phyloP scores from a whole-genome alignment of 305 asterid species.

The Solanum aculeatissimum region DNA sequence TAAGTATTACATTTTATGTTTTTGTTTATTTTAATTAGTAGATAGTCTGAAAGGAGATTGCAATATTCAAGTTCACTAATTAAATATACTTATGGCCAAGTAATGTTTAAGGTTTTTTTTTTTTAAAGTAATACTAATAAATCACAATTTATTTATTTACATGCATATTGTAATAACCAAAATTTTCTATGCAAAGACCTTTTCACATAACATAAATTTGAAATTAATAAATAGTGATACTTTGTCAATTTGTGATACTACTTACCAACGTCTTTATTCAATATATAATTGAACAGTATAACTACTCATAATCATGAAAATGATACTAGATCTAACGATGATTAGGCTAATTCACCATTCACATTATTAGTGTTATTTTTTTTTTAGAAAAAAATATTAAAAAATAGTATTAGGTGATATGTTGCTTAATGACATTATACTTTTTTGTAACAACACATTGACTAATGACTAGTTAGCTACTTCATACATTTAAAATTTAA shows the following conservation, averaged over 20 bases:
- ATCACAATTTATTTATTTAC: background rate
- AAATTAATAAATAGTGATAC: background rate
- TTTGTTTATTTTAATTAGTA: background rate
- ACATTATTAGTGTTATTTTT: background rate
- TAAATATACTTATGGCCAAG: background rate
- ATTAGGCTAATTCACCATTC: background rate
- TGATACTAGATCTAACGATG: background rate
- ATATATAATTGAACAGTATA: background rate
- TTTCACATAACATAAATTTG: background rate
- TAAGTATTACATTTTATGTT: background rate
- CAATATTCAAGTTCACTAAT: background rate
- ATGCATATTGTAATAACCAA: background rate
- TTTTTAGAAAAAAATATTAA: background rate
- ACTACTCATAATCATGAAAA: background rate
- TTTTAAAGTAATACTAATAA: background rate
- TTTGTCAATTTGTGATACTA: background rate
- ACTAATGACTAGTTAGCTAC: background rate
- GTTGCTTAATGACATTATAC: background rate
- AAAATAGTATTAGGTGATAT: background rate
- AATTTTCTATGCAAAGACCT: background rate
- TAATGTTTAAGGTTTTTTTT: background rate
- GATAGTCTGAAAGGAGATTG: background rate
- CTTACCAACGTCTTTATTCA: background rate
- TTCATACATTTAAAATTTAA: background rate
- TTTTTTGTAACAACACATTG: background rate